Evolutionary conservation across 2,329 filamentous ascomycete genomes (phyloP), one percentile per base, ranked within the genome.

Genomic region (Talaromyces sp.): DNA sequence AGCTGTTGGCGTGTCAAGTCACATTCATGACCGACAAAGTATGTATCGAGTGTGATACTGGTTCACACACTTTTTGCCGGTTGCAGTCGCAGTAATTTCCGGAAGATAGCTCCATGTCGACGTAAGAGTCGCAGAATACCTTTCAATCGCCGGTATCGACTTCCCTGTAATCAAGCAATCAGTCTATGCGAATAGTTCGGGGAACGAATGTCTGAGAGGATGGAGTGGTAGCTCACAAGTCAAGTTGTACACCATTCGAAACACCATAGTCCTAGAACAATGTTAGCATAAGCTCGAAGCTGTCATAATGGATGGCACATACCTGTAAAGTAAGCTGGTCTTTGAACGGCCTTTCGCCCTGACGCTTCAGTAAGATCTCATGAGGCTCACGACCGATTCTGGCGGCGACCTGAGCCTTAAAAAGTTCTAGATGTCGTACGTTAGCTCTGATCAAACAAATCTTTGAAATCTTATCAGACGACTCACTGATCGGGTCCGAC

Each of bases 271-370:
- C 94, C 73, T 91, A 91, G 71, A 33, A 39, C 35, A 45, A 47
- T n/a, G 33, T 65, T 41, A 65, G 60, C 52, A 24, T 27, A 45
- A 31, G 31, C 19, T 54, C 24, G 45, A 39, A 24, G 5, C 14
- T 13, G 3, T 33, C 6, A 3, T 33, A 19, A 27, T 2, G 14
- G 24, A 8, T 4, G n/a, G n/a, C 5, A 3, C n/a, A 45, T 57
- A 62, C 64, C 37, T 62, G 64, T 19, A 97, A 78, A 39, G 88
- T 93, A 67, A 97, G 84, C 71, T 90, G 86, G 75, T 98, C 93
- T 82, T 97, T 97, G 77, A 98, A 97, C 27, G 94, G 93, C 69
- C 93, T 81, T 80, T 97, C 92, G 13, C 93, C 92, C 79, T 98
- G 94, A 70, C 94, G 84, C 82, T 96, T 95, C 66, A 98, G 79